Percentiles rank a stretch among this genome's conserved stretches.
Conservation (phyloP, 2,329 filamentous ascomycete genomes). For the Aphanoascus verrucosus region DNA sequence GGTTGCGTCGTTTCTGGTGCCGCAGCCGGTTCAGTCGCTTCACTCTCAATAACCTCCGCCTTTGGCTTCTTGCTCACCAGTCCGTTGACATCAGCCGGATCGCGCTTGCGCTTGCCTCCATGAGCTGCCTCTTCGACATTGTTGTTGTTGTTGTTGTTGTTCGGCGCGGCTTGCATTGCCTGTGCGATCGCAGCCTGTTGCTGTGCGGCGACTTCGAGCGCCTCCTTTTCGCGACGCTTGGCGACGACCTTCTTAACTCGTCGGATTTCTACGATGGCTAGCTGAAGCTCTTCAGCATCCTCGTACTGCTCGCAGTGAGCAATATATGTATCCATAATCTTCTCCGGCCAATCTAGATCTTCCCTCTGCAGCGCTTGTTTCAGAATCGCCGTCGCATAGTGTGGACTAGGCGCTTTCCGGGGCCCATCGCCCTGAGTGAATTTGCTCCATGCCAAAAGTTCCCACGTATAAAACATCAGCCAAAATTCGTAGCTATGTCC, state of each 20-base stretch:
- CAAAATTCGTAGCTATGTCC: constrained; percentile 84
- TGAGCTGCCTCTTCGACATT: constrained; percentile 22
- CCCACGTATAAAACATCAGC: constrained; percentile 85
- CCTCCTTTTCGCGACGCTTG: constrained; percentile 56
- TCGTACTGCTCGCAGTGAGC: constrained; percentile 77
- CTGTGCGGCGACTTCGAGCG: constrained; percentile 45
- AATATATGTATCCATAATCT: constrained; percentile 38
- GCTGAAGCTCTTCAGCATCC: constrained; percentile 60
- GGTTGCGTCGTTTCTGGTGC: constrained; percentile 26
- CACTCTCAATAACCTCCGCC: constrained; percentile 29
- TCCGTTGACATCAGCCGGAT: constrained; percentile 43
- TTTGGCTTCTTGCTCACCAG: constrained; percentile 57
- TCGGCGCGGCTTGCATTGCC: constrained; percentile 15
- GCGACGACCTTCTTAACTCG: constrained; percentile 54
- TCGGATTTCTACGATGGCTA: constrained; percentile 62
- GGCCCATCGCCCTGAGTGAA: constrained; percentile 43
- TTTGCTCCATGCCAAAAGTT: constrained; percentile 61
- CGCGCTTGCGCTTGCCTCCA: constrained; percentile 51
- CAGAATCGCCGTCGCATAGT: constrained; percentile 64
- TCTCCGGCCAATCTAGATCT: constrained; percentile 42
- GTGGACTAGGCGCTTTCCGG: constrained; percentile 54
- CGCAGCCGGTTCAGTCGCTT: constrained; percentile 18
- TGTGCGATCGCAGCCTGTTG: constrained; percentile 17
- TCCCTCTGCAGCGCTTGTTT: constrained; percentile 53
- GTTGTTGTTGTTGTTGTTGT: no score